Evolutionary conservation across 305 asterid species (phyloP).

Genomic region (Withania somnifera): DNA sequence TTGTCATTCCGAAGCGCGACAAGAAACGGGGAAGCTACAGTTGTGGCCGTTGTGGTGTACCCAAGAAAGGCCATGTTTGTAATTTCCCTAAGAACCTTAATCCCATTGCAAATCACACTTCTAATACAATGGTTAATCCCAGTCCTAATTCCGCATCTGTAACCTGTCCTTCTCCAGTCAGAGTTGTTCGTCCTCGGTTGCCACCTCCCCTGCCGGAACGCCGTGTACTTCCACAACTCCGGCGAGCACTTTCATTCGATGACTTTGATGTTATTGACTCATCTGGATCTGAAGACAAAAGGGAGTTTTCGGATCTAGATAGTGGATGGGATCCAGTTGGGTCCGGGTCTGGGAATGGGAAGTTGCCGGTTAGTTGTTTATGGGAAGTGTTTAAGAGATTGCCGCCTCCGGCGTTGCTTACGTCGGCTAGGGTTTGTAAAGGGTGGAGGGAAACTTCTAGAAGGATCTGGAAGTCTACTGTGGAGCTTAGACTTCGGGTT

Average conservation of each 20-base stretch:
- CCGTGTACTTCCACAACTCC: conserved; percentile 22
- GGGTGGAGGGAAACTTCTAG: conserved; percentile 72
- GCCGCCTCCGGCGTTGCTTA: conserved; percentile 58
- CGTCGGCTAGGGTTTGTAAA: conserved; percentile 68
- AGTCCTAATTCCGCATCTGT: no score
- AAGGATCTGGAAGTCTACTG: conserved; percentile 72
- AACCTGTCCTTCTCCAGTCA: no score
- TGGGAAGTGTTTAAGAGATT: conserved; percentile 85
- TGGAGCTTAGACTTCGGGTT: conserved; percentile 77
- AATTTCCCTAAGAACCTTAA: conserved; percentile 10
- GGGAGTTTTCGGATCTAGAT: conserved; percentile 29
- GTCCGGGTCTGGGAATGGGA: conserved; percentile 21
- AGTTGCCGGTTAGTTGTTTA: conserved; percentile 44
- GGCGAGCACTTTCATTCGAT: conserved; percentile 71
- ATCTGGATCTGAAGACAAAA: conserved; percentile 28
- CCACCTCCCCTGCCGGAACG: not conserved
- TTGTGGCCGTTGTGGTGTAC: conserved; percentile 88
- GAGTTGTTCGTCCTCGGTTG: conserved; percentile 22
- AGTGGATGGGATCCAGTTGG: not conserved
- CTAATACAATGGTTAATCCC: no score
- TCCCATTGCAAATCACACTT: no score
- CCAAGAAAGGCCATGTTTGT: conserved; percentile 79
- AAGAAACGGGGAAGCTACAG: conserved; percentile 71
- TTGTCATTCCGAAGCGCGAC: conserved; percentile 33
- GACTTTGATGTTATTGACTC: conserved; percentile 39